Base-by-base conservation (phyloP, 331 rosid species). In the Cydonia oblonga region DNA sequence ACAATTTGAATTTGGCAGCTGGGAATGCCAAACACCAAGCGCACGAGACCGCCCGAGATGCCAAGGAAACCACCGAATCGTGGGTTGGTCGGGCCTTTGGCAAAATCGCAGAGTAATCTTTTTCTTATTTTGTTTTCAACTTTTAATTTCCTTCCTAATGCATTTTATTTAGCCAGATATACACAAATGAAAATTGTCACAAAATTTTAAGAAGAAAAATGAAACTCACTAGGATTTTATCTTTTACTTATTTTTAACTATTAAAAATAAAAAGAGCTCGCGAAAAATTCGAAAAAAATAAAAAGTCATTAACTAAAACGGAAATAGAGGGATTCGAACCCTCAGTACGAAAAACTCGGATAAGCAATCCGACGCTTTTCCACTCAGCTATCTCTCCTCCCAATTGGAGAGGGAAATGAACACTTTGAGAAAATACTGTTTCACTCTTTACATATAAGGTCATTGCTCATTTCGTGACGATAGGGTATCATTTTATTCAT, bases 1-100 rank as follows among this genome's bases (percentile, higher is more conserved):
- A 77, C 65, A 76, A 69, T 23, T 42, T 61, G 56, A 68, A 76
- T 28, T 53, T 30, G 26, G 78, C 29, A 5, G 78, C 71, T 7
- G 51, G 53, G 49, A 68, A 18, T 18, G 66, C 42, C 22, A n/a
- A 73, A 35, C 42, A 35, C 42, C 42, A 35, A 35, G 42, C 4
- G 9, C 1, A 35, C 42, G 13, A 35, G 42, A 35, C 42, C 42
- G 42, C 12, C 42, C 42, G 4, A 35, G 42, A 35, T 35, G 42
- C 42, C 42, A 35, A 35, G 72, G 72, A 70, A 42, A 71, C 32
- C 11, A 24, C 80, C 5, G 64, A 44, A 1, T 72, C 78, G 40
- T 84, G 83, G 72, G 70, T 77, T 18, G 23, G 38, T 3, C 74
- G 87, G 90, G 81, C 85, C 64, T 72, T 58, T 26, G 69, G 63